Evolutionary conservation across 331 rosid species (phyloP).

Genomic region (Malus hybrid): DNA sequence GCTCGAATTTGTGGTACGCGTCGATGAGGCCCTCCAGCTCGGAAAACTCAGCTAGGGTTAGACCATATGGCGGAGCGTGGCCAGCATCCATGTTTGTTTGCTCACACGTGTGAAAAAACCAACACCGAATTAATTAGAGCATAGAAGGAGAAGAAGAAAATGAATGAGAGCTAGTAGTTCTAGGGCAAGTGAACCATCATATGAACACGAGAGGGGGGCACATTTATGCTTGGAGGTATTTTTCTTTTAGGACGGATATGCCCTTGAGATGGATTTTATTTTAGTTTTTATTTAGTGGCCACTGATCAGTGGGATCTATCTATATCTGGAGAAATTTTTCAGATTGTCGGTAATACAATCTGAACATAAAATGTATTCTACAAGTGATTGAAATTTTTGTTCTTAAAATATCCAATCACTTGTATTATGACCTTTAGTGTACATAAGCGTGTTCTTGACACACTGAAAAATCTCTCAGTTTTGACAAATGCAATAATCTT

Average conservation of each 20-base stretch:
- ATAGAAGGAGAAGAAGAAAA: not conserved
- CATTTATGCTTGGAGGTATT: not conserved
- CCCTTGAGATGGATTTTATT: constrained; percentile 10
- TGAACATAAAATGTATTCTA: too few relatives aligned
- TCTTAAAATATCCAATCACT: too few relatives aligned
- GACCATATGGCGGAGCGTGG: constrained; percentile 30
- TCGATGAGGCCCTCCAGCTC: constrained; percentile 45
- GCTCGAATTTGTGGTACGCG: constrained; percentile 49
- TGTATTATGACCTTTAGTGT: too few relatives aligned
- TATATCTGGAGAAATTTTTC: too few relatives aligned
- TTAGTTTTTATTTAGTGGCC: not conserved
- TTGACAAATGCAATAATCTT: not conserved
- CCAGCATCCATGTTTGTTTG: constrained; percentile 8
- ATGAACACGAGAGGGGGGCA: constrained; percentile 8
- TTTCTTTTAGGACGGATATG: constrained; percentile 25
- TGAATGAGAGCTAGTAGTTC: not conserved
- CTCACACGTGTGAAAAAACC: not conserved
- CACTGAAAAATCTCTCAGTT: fast-evolving
- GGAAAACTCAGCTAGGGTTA: constrained; percentile 40
- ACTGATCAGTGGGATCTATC: not conserved
- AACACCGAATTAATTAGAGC: not conserved
- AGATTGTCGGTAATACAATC: too few relatives aligned
- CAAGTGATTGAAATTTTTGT: too few relatives aligned
- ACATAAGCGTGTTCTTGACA: too few relatives aligned
- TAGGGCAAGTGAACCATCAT: constrained; percentile 1